These are phyloP conservation scores for Leucogyrophana mollusca DNA, from an alignment of 768 basidiomycete genomes.

Conservation along the genomic window DNA sequence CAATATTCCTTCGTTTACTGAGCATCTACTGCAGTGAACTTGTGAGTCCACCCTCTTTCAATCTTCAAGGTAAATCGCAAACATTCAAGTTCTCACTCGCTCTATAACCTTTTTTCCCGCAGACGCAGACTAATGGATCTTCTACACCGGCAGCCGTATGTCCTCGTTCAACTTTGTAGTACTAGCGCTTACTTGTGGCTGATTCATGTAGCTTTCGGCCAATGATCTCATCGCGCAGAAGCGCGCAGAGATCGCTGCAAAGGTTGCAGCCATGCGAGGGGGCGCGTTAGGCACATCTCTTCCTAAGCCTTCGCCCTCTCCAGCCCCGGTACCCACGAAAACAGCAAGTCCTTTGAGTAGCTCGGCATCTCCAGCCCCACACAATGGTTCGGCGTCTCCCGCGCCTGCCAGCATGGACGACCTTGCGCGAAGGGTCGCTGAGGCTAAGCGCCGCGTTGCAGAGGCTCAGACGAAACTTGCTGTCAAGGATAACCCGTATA, in stretches of 20 bases:
- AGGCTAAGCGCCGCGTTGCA: conserved; percentile 82
- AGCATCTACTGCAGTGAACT: conserved; percentile 45
- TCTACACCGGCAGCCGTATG: conserved; percentile 43
- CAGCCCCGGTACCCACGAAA: conserved; percentile 14
- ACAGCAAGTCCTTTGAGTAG: conserved; percentile 34
- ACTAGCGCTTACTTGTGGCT: conserved; percentile 5
- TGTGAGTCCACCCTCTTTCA: conserved; percentile 55
- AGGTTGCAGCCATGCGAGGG: conserved; percentile 73
- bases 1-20: conserved; percentile 6
- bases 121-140: conserved; percentile 53
- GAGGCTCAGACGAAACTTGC: conserved; percentile 77
- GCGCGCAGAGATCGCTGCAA: conserved; percentile 82
- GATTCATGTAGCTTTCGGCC: conserved; percentile 38
- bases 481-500: conserved; percentile 83
- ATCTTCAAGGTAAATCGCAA: conserved; percentile 71
- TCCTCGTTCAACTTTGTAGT: conserved; percentile 5
- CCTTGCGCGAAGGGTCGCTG: conserved; percentile 69
- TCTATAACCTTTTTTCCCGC: conserved; percentile 64
- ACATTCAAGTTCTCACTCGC: conserved; percentile 52
- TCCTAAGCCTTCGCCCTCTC: conserved; percentile 28
- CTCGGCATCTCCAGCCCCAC: conserved; percentile 37
- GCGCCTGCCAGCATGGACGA: conserved; percentile 54
- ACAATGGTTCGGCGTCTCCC: conserved; percentile 42
- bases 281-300: conserved; percentile 26
- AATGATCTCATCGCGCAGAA: conserved; percentile 80